Conservation (phyloP, 2,329 filamentous ascomycete genomes). For the Alternaria alternata region DNA sequence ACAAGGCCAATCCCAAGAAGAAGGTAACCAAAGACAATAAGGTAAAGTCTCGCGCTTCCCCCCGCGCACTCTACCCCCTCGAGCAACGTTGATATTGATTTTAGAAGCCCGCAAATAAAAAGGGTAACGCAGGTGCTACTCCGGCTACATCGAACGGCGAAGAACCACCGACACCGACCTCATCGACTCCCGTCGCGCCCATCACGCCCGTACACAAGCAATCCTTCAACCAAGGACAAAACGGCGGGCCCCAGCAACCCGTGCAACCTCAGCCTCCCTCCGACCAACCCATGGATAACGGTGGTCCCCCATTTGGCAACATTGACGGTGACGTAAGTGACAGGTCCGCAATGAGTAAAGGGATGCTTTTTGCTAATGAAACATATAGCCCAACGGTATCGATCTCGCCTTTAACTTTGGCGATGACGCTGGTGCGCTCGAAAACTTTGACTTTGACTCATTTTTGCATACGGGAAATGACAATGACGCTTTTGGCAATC, state of each 20-base stretch:
- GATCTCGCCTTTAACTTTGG: constrained; percentile 55
- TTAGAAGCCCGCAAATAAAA: constrained; percentile 53
- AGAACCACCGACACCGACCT: constrained; percentile 58
- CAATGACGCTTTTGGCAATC: constrained; percentile 47
- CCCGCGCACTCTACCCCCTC: constrained; percentile 1
- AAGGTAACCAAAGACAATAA: constrained; percentile 74
- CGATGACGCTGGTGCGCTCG: constrained; percentile 68
- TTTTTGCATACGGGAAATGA: constrained; percentile 68
- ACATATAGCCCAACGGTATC: constrained; percentile 41
- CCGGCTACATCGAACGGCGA: constrained; percentile 55
- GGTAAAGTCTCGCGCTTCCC: constrained; percentile 60
- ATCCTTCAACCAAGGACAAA: constrained; percentile 47
- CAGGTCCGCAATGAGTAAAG: background rate
- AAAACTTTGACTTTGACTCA: constrained; percentile 73
- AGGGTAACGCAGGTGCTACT: constrained; percentile 50
- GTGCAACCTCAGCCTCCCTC: constrained; percentile 46
- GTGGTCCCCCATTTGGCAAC: constrained; percentile 51
- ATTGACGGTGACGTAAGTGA: constrained; percentile 48
- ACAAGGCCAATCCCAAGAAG: constrained; percentile 80
- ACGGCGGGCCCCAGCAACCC: constrained; percentile 43
- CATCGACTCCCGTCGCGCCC: constrained; percentile 58
- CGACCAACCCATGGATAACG: constrained; percentile 47
- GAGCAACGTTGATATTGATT: constrained; percentile 49
- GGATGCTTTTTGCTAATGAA: constrained; percentile 13
- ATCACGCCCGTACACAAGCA: constrained; percentile 56